A percentile compares a stretch with the other conserved stretches of the same genome.
These are phyloP conservation scores for Globisporangium spinosum DNA, from an alignment of 352 stramenopile species.

Conservation along the genomic window DNA sequence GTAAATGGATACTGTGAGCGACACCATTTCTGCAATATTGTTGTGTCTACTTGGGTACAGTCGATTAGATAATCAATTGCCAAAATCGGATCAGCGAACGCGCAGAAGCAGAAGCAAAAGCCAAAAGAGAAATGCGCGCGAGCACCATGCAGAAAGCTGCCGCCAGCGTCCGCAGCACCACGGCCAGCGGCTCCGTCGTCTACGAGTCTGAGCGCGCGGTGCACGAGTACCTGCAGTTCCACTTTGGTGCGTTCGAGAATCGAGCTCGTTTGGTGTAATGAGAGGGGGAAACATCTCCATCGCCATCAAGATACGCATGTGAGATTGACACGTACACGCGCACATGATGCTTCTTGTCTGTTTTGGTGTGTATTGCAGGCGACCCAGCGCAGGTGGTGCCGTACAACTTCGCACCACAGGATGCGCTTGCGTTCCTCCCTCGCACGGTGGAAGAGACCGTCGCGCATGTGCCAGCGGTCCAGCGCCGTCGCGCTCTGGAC, in stretches of 20 bases:
- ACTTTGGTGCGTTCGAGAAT: conserved; percentile 58
- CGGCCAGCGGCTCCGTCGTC: conserved; percentile 80
- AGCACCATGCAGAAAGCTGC: conserved; percentile 21
- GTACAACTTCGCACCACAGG: conserved; percentile 63
- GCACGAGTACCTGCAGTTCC: conserved; percentile 90
- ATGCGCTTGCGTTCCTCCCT: conserved; percentile 87
- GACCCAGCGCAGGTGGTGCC: conserved; percentile 61
- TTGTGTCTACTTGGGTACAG: not conserved
- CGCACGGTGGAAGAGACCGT: conserved; percentile 75
- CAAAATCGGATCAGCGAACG: not conserved
- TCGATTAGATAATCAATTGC: not conserved
- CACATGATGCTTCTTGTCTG: not conserved
- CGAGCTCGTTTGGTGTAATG: not conserved
- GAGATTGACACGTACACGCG: not conserved
- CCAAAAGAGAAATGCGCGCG: conserved; percentile 16
- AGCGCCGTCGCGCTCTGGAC: conserved; percentile 87
- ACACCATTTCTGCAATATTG: too few relatives aligned
- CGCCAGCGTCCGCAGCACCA: conserved; percentile 68
- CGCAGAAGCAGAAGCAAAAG: not conserved
- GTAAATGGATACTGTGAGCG: too few relatives aligned
- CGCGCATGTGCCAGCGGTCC: conserved; percentile 40
- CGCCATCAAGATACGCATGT: not conserved
- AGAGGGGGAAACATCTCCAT: not conserved
- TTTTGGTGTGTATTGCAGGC: conserved; percentile 24
- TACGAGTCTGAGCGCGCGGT: conserved; percentile 87